A percentile compares a stretch with the other conserved stretches of the same genome.
Conservation (phyloP, 768 basidiomycete genomes). For the Agaricus subrufescens region DNA sequence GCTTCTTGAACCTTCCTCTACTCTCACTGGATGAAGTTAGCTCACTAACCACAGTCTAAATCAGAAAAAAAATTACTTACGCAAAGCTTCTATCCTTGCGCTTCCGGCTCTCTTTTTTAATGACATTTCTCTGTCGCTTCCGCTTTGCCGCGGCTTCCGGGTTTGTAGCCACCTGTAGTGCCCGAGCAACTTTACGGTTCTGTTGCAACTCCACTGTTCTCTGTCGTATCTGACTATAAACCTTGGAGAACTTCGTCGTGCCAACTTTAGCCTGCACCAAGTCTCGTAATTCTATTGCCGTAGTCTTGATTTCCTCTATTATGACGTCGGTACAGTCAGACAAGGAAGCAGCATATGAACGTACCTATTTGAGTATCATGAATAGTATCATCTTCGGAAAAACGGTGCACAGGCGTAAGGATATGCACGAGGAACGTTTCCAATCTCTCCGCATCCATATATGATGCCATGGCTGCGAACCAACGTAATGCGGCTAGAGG, state of each 20-base stretch:
- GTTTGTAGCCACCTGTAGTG: slow-evolving; percentile 58
- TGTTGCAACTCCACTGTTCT: slow-evolving; percentile 59
- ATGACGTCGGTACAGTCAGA: not conserved
- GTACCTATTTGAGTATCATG: slow-evolving; percentile 75
- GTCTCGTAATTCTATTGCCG: slow-evolving; percentile 81
- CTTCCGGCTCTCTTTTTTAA: slow-evolving; percentile 86
- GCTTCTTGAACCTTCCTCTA: slow-evolving; percentile 44
- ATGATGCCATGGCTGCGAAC: slow-evolving; percentile 88
- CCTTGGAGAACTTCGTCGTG: slow-evolving; percentile 72
- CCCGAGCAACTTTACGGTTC: slow-evolving; percentile 63
- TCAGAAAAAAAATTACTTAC: not conserved
- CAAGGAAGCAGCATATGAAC: slow-evolving; percentile 17
- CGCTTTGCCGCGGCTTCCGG: slow-evolving; percentile 75
- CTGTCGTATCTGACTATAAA: slow-evolving; percentile 81
- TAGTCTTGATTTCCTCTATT: slow-evolving; percentile 76
- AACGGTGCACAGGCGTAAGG: slow-evolving; percentile 79
- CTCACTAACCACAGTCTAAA: not conserved
- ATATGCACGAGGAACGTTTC: slow-evolving; percentile 80
- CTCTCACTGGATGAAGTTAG: slow-evolving; percentile 33
- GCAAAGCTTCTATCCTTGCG: slow-evolving; percentile 53
- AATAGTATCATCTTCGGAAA: slow-evolving; percentile 83
- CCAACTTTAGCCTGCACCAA: slow-evolving; percentile 87
- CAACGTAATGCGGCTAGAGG: slow-evolving; percentile 79
- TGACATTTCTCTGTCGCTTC: slow-evolving; percentile 62
- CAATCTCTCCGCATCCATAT: slow-evolving; percentile 54